A percentile compares a stretch with the other conserved stretches of the same genome.
phyloP scores from a whole-genome alignment of 345 rosid genomes.

The Syzygium jambos region DNA sequence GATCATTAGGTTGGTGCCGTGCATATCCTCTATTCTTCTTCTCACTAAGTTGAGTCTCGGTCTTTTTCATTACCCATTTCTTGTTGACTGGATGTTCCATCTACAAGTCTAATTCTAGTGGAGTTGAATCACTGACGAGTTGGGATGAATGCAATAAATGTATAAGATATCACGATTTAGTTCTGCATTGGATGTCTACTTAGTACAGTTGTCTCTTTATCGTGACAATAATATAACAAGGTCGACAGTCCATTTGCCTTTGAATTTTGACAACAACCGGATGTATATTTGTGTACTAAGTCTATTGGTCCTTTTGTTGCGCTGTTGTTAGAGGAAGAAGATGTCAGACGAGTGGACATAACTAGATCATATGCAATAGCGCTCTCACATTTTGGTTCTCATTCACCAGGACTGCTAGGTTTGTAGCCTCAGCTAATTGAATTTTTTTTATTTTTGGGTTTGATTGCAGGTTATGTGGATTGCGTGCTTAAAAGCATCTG shows the following conservation, averaged over 20 bases:
- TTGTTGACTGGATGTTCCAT: background rate
- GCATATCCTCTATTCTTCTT: background rate
- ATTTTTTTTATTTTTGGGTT: background rate
- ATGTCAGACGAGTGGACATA: background rate
- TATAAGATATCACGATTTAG: background rate
- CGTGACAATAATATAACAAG: background rate
- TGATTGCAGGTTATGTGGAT: background rate
- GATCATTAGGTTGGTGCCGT: background rate
- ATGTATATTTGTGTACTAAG: background rate
- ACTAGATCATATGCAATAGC: background rate
- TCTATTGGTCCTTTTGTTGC: background rate
- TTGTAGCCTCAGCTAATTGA: too few species aligned
- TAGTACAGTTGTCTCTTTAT: background rate
- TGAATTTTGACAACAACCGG: background rate
- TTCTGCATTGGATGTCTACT: background rate
- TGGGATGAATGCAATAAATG: background rate
- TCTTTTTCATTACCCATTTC: background rate
- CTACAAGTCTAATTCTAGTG: background rate
- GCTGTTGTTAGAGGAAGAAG: background rate
- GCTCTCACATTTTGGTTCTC: background rate
- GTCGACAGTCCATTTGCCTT: background rate
- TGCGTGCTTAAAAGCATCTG: background rate
- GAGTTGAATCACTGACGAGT: background rate
- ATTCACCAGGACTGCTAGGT: background rate
- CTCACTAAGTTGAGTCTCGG: background rate